These are phyloP conservation scores for Royoungia palumana DNA, from an alignment of 768 basidiomycete genomes.

Conservation along the genomic window DNA sequence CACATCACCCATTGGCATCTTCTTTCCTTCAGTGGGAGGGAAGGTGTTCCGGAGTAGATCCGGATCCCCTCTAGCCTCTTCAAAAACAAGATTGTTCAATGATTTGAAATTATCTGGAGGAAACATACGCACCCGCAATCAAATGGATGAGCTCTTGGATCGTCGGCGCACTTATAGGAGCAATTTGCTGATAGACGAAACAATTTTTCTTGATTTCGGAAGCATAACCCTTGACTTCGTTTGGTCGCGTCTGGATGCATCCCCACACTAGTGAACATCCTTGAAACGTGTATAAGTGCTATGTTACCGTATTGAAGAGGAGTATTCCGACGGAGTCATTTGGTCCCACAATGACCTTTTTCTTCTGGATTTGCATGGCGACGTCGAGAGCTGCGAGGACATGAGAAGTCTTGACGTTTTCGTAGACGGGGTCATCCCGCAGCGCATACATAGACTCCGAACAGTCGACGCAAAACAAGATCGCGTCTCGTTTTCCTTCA, in stretches of 20 bases:
- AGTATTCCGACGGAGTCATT: slow-evolving; percentile 88
- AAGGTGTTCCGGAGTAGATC: slow-evolving; percentile 55
- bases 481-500: slow-evolving; percentile 78
- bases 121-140: slow-evolving; percentile 58
- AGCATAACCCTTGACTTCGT: slow-evolving; percentile 35
- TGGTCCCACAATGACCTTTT: slow-evolving; percentile 84
- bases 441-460: slow-evolving; percentile 84
- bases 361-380: slow-evolving; percentile 84
- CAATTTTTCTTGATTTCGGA: slow-evolving; percentile 68
- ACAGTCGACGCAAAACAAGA: slow-evolving; percentile 95
- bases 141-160: slow-evolving; percentile 77
- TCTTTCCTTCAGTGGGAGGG: slow-evolving; percentile 54
- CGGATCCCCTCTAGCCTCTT: slow-evolving; percentile 67
- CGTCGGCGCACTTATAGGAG: slow-evolving; percentile 72
- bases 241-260: slow-evolving; percentile 20
- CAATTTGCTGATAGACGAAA: slow-evolving; percentile 72
- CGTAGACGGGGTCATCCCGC: slow-evolving; percentile 59
- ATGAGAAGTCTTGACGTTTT: slow-evolving; percentile 70
- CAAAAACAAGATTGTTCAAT: slow-evolving; percentile 3
- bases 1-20: slow-evolving; percentile 81
- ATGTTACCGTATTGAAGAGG: slow-evolving; percentile 86
- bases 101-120: neutral
- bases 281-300: neutral
- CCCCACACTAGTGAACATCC: neutral
- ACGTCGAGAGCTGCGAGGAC: slow-evolving; percentile 76